Conservation (phyloP, 306 rosid genomes). For the Citrullus mucosospermus region DNA sequence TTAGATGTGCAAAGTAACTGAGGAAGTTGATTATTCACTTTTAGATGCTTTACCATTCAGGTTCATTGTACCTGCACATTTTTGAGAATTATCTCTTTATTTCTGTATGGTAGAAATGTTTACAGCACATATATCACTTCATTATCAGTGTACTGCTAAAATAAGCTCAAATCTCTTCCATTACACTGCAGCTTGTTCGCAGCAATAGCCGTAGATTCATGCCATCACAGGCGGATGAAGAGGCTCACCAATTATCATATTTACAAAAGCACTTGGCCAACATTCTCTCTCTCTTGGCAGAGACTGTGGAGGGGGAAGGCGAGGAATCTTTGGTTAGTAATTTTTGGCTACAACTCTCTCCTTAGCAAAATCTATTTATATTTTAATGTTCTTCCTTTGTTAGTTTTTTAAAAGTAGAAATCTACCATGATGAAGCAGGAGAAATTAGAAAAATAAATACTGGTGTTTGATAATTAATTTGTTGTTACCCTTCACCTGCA, state of each 20-base stretch:
- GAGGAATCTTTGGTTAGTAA: slow-evolving; percentile 74
- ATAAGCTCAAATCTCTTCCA: neutral
- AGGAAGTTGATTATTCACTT: slow-evolving; percentile 1
- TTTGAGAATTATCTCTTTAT: neutral
- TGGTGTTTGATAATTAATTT: neutral
- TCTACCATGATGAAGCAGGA: neutral
- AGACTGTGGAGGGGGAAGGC: slow-evolving; percentile 66
- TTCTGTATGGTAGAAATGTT: neutral
- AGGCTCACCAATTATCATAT: slow-evolving; percentile 84
- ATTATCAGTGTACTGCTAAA: neutral
- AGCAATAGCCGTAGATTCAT: slow-evolving; percentile 77
- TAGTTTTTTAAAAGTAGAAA: neutral
- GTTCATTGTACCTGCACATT: neutral
- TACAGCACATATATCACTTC: slow-evolving; percentile 11
- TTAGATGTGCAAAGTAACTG: neutral
- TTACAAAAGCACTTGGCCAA: slow-evolving; percentile 75
- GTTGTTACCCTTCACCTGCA: neutral
- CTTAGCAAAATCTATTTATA: neutral
- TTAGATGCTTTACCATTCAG: neutral
- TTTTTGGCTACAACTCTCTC: neutral
- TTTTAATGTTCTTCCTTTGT: neutral
- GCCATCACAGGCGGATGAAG: slow-evolving; percentile 90
- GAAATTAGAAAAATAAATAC: neutral
- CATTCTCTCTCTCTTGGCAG: slow-evolving; percentile 69
- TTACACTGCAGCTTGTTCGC: slow-evolving; percentile 75